Evolutionary conservation across 1,139 yeast species (phyloP).

Genomic region (Scheffersomyces cryptocercus): DNA sequence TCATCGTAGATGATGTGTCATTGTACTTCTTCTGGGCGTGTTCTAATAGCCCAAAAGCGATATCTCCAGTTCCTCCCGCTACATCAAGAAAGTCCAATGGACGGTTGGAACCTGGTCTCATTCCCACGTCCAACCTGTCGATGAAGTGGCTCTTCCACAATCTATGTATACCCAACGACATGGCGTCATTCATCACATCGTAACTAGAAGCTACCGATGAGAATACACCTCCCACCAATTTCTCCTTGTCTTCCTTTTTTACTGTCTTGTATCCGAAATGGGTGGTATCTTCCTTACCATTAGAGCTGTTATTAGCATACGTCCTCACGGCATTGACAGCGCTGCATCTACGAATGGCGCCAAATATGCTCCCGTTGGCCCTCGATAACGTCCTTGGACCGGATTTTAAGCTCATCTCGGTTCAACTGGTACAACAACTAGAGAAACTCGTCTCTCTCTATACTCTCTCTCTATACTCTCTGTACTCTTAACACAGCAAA

Average conservation of each 20-base stretch:
- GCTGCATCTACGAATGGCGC: no score
- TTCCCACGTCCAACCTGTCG: conserved; percentile 86
- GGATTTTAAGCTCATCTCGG: no score
- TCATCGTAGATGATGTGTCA: conserved; percentile 78
- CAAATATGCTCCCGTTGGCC: no score
- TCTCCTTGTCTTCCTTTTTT: conserved; percentile 77
- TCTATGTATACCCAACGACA: conserved; percentile 94
- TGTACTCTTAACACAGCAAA: no score
- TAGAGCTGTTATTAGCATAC: no score
- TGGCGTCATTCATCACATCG: conserved; percentile 96
- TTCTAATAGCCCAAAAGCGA: conserved; percentile 91
- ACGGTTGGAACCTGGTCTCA: conserved; percentile 76
- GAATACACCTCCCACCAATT: conserved; percentile 84
- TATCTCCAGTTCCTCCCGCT: conserved; percentile 99
- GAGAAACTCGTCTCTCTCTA: no score
- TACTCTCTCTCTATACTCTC: no score
- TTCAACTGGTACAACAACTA: no score
- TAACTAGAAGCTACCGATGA: conserved; percentile 93
- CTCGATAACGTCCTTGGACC: no score
- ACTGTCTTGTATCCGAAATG: conserved; percentile 94
- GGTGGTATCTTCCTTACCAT: conserved; percentile 49
- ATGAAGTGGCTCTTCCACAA: conserved; percentile 94
- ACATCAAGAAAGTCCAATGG: conserved; percentile 91
- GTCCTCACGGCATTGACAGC: no score
- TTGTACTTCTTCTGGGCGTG: conserved; percentile 82